A percentile compares a stretch with the other conserved stretches of the same genome.
Evolutionary conservation across 2,329 filamentous ascomycete genomes (phyloP).

Genomic region (Cladosporium sp.): DNA sequence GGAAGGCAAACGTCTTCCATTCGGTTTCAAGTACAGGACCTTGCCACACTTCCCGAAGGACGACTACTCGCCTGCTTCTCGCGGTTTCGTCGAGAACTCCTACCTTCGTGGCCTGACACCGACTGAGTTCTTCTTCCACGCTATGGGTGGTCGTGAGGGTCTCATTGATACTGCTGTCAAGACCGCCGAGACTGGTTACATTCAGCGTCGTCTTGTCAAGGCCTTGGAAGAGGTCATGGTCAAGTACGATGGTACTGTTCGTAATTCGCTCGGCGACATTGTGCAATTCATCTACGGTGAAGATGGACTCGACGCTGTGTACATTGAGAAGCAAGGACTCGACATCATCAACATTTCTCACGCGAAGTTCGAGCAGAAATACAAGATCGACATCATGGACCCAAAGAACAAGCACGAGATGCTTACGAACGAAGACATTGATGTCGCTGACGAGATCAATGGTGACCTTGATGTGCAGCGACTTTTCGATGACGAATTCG

Average conservation of each 20-base stretch:
- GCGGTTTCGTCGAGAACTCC: slow-evolving; percentile 98
- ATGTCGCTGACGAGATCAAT: slow-evolving; percentile 79
- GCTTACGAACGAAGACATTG: slow-evolving; percentile 67
- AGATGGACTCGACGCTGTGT: slow-evolving; percentile 87
- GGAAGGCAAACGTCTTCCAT: slow-evolving; percentile 97
- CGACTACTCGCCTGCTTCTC: slow-evolving; percentile 93
- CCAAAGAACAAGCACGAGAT: slow-evolving; percentile 46
- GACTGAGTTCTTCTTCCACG: slow-evolving; percentile 98
- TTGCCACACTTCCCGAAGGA: slow-evolving; percentile 98
- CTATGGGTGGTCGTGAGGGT: slow-evolving; percentile 99
- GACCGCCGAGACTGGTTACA: slow-evolving; percentile 98
- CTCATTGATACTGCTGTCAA: slow-evolving; percentile 99
- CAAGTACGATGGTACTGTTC: slow-evolving; percentile 94
- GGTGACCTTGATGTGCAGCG: slow-evolving; percentile 85
- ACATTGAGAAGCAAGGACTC: slow-evolving; percentile 89
- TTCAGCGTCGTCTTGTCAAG: slow-evolving; percentile 96
- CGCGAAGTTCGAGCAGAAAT: slow-evolving; percentile 72
- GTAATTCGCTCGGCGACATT: slow-evolving; percentile 93
- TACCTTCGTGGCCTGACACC: slow-evolving; percentile 94
- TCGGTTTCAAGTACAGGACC: slow-evolving; percentile 97
- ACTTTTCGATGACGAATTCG: slow-evolving; percentile 84
- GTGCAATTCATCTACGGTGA: slow-evolving; percentile 98
- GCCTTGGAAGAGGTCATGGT: slow-evolving; percentile 96
- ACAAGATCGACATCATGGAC: slow-evolving; percentile 82
- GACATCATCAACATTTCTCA: slow-evolving; percentile 80